phyloP scores from a whole-genome alignment of 2,329 filamentous ascomycete genomes.

The Colletotrichum sp. region DNA sequence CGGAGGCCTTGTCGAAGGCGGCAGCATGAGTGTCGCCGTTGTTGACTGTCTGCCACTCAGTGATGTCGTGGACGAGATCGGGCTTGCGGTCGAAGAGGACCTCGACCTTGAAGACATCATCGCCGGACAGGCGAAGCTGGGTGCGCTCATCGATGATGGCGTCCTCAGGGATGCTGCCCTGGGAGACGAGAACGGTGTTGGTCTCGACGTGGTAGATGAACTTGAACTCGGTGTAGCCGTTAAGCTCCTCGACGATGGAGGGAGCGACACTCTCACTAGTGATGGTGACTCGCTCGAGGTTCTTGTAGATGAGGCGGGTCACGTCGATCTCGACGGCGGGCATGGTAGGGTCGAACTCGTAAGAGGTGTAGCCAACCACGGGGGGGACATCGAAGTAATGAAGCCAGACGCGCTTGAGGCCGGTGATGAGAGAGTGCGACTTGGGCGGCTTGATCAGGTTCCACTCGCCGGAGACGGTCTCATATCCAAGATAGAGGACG shows the following conservation, averaged over 20 bases:
- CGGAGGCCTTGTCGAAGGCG: background rate
- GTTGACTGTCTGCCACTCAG: background rate
- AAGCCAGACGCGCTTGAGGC: background rate
- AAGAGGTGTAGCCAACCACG: background rate
- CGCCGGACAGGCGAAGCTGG: background rate
- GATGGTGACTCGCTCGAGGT: background rate
- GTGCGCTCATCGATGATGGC: background rate
- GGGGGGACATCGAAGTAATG: background rate
- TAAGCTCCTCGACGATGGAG: background rate
- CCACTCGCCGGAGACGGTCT: background rate
- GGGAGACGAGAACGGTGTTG: background rate
- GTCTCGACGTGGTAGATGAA: background rate
- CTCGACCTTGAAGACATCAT: background rate
- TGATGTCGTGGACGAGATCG: background rate
- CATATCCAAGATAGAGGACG: background rate
- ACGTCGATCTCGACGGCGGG: background rate
- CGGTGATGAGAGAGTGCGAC: background rate
- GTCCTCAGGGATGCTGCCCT: background rate
- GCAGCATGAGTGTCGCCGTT: background rate
- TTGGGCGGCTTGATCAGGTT: background rate
- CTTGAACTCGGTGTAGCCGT: background rate
- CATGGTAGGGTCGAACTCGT: background rate
- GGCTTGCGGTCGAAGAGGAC: background rate
- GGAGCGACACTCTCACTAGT: background rate
- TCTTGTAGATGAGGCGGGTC: background rate